Conservation (phyloP, 257 asterid species). For the Solanum etuberosum region DNA sequence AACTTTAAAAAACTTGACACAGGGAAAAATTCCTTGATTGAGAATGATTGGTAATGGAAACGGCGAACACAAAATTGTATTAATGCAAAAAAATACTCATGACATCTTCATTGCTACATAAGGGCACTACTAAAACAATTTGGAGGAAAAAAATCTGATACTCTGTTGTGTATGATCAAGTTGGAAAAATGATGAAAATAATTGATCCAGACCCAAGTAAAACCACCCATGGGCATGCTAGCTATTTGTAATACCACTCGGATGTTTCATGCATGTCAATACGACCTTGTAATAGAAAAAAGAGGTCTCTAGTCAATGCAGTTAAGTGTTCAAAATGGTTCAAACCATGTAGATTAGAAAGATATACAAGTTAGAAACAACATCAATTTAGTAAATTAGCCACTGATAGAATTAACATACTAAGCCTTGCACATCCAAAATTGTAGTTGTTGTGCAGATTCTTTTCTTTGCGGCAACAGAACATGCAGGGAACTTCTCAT, state of each 20-base stretch:
- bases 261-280: background rate
- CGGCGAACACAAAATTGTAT: background rate
- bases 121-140: background rate
- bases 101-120: background rate
- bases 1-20: background rate
- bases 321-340: background rate
- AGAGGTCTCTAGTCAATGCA: background rate
- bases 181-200: background rate
- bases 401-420: slow-evolving; percentile 32
- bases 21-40: background rate
- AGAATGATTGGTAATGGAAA: background rate
- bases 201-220: background rate
- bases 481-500: slow-evolving; percentile 89
- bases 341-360: background rate
- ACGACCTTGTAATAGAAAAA: background rate
- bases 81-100: background rate
- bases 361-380: background rate
- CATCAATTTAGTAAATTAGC: background rate
- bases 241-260: background rate
- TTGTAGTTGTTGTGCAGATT: slow-evolving; percentile 73
- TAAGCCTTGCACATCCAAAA: slow-evolving; percentile 95
- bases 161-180: background rate
- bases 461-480: slow-evolving; percentile 79
- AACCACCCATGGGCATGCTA: background rate
- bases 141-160: background rate